Base-by-base conservation (phyloP, 176 grass and related monocot genomes). In the Oryza officinalis region DNA sequence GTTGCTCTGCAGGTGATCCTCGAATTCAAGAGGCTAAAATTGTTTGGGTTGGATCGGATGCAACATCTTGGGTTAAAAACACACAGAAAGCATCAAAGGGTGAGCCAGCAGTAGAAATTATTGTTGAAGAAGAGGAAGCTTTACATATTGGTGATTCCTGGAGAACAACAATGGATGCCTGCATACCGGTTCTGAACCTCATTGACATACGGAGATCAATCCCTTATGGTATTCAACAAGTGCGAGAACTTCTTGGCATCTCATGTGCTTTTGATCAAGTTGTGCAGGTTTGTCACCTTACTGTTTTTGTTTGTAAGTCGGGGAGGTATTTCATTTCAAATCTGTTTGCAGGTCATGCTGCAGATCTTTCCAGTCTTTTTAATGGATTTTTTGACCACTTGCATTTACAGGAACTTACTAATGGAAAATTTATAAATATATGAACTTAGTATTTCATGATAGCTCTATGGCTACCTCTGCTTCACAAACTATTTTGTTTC, bases 261-360 rank as follows among this genome's bases (percentile, higher is more conserved):
- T 95, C 96, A 82, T 95, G 93, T 82, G 89, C 96, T 49, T 98
- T 98, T 87, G 96, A 98, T 71, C 96, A 98, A 95, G 82, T 90
- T 38, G 91, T 93, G 74, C 91, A 95, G 96, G 96, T 98, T 78
- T 80, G 84, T 12, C 18, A 65, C 72, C 31, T 65, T 63, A 41
- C 67, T 75, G 10, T 65, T 5, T 76, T 74, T 83, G 4, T 68
- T 68, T 6, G 35, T 35, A 32, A 83, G 73, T 13, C 60, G 11
- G 14, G 63, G 10, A 69, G 6, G 18, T 47, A 4, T 23, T 71
- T 63, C 41, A 31, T 41, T 69, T 60, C 31, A 32, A 7, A 57
- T 69, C 1, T 6, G 31, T 69, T 14, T 68, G 63, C n/a, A 80
- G 57, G n/a, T 41, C 61, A 86, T 3, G 13, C 33, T 79, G n/a